phyloP scores from a whole-genome alignment of 1,284 basidiomycete genomes.

The Ceratobasidium sp. region DNA sequence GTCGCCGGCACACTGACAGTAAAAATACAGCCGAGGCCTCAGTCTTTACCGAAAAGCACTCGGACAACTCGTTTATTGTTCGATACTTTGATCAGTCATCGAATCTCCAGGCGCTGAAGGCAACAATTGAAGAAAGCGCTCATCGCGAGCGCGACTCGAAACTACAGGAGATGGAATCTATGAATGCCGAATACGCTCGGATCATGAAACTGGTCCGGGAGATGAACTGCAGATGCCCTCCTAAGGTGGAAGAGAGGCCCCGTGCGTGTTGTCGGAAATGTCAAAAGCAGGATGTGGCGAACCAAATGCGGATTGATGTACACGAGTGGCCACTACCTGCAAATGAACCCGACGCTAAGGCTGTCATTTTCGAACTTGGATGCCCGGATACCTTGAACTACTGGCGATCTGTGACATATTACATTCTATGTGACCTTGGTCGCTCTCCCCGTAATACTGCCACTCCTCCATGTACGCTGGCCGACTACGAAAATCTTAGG shows the following conservation, averaged over 20 bases:
- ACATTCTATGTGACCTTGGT: conserved; percentile 52
- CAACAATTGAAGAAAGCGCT: conserved; percentile 55
- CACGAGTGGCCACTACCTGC: conserved; percentile 68
- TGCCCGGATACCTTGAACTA: conserved; percentile 61
- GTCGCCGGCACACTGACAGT: conserved; percentile 51
- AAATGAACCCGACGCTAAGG: conserved; percentile 52
- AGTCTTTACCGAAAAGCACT: conserved; percentile 52
- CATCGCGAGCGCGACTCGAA: conserved; percentile 49
- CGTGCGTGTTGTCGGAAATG: conserved; percentile 58
- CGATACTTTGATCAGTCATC: conserved; percentile 55
- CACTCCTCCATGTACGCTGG: neutral
- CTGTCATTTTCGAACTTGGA: conserved; percentile 64
- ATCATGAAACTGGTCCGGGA: neutral
- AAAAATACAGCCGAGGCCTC: conserved; percentile 43
- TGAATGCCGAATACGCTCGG: conserved; percentile 41
- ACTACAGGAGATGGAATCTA: conserved; percentile 52
- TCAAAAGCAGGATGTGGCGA: conserved; percentile 50
- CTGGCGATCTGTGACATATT: conserved; percentile 64
- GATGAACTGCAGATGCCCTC: neutral
- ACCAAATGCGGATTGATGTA: conserved; percentile 57
- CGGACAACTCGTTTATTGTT: conserved; percentile 53
- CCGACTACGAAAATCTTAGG: neutral
- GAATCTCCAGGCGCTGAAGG: conserved; percentile 53
- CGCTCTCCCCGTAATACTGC: neutral
- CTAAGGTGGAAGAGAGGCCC: conserved; percentile 19